Evolutionary conservation across 208 protist species (phyloP).

Genomic region (Acanthamoeba sp.): DNA sequence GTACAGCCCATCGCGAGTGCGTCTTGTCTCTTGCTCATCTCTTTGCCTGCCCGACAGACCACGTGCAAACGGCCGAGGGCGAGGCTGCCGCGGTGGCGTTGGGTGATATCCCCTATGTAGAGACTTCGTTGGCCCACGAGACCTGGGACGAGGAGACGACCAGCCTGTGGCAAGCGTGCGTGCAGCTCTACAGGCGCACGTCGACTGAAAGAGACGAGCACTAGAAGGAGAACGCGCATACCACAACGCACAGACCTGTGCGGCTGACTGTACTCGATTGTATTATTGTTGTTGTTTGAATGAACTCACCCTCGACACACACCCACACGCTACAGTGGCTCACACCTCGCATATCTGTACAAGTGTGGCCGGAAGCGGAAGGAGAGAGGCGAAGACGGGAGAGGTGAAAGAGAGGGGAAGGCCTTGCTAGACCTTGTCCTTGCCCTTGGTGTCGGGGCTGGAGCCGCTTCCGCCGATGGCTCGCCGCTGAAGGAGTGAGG

Average conservation of each 20-base stretch:
- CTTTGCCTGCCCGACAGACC: not conserved
- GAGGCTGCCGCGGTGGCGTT: conserved; percentile 1
- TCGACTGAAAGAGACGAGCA: not conserved
- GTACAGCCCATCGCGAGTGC: not conserved
- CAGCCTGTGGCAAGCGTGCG: not conserved
- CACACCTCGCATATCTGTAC: not conserved
- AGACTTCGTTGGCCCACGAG: conserved; percentile 27
- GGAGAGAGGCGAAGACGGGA: not conserved
- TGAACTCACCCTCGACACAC: not conserved
- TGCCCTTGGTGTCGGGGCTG: not conserved
- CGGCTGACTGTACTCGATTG: not conserved
- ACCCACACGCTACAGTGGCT: no score
- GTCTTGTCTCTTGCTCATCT: not conserved
- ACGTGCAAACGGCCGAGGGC: conserved; percentile 47
- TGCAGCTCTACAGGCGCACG: conserved; percentile 33
- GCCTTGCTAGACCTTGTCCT: not conserved
- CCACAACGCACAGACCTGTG: not conserved
- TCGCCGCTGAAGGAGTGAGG: conserved; percentile 43
- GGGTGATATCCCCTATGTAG: not conserved
- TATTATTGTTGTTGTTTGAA: not conserved
- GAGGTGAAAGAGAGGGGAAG: not conserved
- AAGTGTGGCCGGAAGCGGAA: not conserved
- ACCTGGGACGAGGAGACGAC: conserved; percentile 41
- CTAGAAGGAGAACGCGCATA: no score
- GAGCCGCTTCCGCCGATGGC: not conserved